Evolutionary conservation across 495 filamentous ascomycete genomes (phyloP), one percentile per base, ranked within the genome.

Genomic region (Hyaloscypha finlandica): DNA sequence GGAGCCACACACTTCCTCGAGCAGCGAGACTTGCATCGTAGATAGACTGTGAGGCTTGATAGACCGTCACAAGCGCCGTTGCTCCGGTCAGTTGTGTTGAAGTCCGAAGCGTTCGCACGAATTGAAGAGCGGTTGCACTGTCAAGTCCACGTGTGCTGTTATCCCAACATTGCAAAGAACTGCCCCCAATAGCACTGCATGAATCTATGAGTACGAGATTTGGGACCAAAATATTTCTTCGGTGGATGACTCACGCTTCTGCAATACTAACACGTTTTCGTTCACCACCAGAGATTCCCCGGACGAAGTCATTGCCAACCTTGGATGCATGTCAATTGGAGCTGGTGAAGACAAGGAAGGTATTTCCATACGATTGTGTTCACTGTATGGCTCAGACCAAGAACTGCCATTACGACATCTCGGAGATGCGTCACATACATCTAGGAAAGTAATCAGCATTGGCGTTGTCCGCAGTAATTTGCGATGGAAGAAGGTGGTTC

Each of bases 121-220:
- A 96, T 72, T 94, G 89, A 19, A 94, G 76, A 48, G 92, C 92
- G 31, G 89, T 94, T 64, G 90, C 88, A 65, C 86, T 89, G 73
- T 96, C 92, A 31, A 96, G 75, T 68, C 92, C 92, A 75, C 92
- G 82, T 8, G 92, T 94, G 66, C 86, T 90, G 77, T 92, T 91
- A 72, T 95, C 92, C 92, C 92, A 96, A 79, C 90, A 93, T 71
- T 92, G 89, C 14, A 96, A 76, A 0, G 89, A 87, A n/a, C n/a
- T 25, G 84, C 84, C 8, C 83, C 82, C 53, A 19, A 19, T 4
- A 25, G 19, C 4, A 19, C 19, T 25, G 82, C 83, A n/a, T n/a
- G n/a, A n/a, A n/a, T n/a, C n/a, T n/a, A n/a, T n/a, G n/a, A n/a
- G n/a, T n/a, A n/a, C n/a, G n/a, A n/a, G n/a, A n/a, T n/a, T n/a